Evolutionary conservation across 768 basidiomycete genomes (phyloP), one percentile per base, ranked within the genome.

Genomic region (Hydnomerulius pinastri): DNA sequence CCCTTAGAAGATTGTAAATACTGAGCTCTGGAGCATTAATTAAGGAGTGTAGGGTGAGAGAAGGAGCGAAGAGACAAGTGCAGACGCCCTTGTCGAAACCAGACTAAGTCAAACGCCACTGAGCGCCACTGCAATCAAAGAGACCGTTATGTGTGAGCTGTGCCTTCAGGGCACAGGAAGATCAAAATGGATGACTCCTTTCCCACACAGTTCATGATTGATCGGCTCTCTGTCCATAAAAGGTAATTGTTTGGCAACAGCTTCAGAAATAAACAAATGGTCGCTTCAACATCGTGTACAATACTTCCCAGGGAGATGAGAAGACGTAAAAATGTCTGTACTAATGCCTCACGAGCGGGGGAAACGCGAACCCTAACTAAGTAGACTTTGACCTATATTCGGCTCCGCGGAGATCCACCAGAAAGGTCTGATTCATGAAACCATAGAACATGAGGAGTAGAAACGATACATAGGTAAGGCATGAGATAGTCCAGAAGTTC

Each of bases 401-500:
- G 46, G 41, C 37, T 50, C n/a, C 46, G 55, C 51, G 42, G 41
- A 33, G 32, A 42, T 45, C 46, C 53, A 44, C 27, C 47, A 56
- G 40, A 52, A 50, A 48, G 47, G 45, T 51, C 25, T 53, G 23
- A 40, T 55, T 50, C 33, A 25, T 47, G 29, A 51, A 46, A 38
- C 13, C 48, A 46, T 48, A 29, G 18, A 46, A 48, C 38, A 48
- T 46, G 43, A 25, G 43, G n/a, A 11, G 35, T 42, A 39, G 41
- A 9, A 54, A 63, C 45, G 40, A 55, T 63, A 66, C 63, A 60
- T 68, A 63, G 49, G 44, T 23, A 57, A 50, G 30, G 54, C 53
- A 65, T 42, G 55, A 56, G 55, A 65, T 53, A 66, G 66, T 67
- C 63, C 65, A 43, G 56, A 50, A 56, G 40, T 48, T 57, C 50